Percentiles rank a stretch among this genome's conserved stretches.
Evolutionary conservation across 2,329 filamentous ascomycete genomes (phyloP).

Genomic region (Neonectria coccinea): DNA sequence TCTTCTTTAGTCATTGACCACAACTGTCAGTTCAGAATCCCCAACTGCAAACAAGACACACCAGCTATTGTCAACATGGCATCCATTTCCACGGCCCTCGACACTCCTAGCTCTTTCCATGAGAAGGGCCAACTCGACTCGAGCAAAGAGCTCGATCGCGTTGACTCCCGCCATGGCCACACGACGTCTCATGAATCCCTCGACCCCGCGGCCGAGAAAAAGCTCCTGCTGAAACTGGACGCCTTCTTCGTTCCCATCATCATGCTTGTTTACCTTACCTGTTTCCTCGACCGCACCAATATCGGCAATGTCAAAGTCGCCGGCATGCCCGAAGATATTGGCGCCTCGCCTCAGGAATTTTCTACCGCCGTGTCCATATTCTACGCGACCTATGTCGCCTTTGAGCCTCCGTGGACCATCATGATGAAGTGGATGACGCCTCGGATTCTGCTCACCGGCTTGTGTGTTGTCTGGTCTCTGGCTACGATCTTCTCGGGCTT

Average conservation of each 20-base stretch:
- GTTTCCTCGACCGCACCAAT: constrained; percentile 66
- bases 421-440: constrained; percentile 50
- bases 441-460: constrained; percentile 45
- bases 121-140: not conserved
- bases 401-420: constrained; percentile 49
- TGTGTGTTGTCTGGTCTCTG: constrained; percentile 46
- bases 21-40: not conserved
- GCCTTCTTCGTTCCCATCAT: constrained; percentile 57
- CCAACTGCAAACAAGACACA: not conserved
- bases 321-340: constrained; percentile 50
- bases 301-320: constrained; percentile 55
- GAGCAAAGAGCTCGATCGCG: not conserved
- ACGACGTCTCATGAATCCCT: constrained; percentile 22
- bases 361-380: constrained; percentile 50
- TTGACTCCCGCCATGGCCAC: not conserved
- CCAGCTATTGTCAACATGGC: not conserved
- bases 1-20: not conserved
- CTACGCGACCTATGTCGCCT: constrained; percentile 48
- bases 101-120: not conserved
- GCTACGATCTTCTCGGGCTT: constrained; percentile 47
- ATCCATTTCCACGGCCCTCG: constrained; percentile 7
- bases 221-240: constrained; percentile 50
- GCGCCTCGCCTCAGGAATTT: constrained; percentile 47
- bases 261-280: constrained; percentile 66
- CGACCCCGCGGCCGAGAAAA: constrained; percentile 46